These are phyloP conservation scores for Trebouxia sp. DNA, from an alignment of 139 green algal species.

Conservation along the genomic window DNA sequence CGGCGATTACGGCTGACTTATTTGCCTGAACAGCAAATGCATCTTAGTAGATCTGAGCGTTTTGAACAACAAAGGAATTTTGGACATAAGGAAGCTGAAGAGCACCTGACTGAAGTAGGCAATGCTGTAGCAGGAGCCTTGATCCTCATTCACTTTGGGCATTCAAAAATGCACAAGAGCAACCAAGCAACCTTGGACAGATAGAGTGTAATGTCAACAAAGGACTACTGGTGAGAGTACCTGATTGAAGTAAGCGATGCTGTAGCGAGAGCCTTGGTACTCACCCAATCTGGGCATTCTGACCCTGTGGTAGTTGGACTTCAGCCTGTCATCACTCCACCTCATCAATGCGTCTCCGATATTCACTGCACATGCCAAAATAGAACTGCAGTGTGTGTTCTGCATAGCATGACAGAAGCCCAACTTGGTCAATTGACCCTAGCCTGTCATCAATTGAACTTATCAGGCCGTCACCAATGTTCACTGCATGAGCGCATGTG, in stretches of 20 bases:
- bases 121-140: too few species aligned
- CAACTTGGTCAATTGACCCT: slow-evolving; percentile 27
- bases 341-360: slow-evolving; percentile 31
- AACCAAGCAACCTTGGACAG: too few species aligned
- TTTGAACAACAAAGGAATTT: too few species aligned
- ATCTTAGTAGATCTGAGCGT: too few species aligned
- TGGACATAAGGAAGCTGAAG: background rate
- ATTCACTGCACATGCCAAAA: slow-evolving; percentile 32
- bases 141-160: too few species aligned
- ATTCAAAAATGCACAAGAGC: too few species aligned
- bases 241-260: slow-evolving; percentile 31
- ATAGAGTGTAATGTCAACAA: background rate
- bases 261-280: slow-evolving; percentile 19
- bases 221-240: background rate
- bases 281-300: slow-evolving; percentile 7
- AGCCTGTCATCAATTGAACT: slow-evolving; percentile 29
- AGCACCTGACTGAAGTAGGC: background rate
- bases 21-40: slow-evolving; percentile 9
- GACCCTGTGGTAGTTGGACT: slow-evolving; percentile 33
- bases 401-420: too few species aligned
- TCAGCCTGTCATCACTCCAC: slow-evolving; percentile 33
- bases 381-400: too few species aligned
- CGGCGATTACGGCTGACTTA: slow-evolving; percentile 2
- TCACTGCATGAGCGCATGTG: slow-evolving; percentile 25
- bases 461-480: slow-evolving; percentile 32